phyloP scores from a whole-genome alignment of 1,284 basidiomycete genomes.

The Sporisorium scitamineum region DNA sequence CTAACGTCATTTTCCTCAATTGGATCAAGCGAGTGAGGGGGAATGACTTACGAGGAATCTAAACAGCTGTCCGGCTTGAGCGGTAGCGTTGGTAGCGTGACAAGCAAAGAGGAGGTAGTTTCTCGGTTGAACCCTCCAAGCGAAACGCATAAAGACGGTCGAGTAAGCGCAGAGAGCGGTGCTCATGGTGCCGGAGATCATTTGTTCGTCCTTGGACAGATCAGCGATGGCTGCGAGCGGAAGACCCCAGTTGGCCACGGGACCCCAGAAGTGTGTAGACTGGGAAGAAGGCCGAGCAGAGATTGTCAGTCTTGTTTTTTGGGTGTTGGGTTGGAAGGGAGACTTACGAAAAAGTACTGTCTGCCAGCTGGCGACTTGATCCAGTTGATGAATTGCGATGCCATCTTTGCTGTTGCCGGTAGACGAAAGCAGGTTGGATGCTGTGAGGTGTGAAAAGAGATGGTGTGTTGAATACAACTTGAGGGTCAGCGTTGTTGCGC shows the following conservation, averaged over 20 bases:
- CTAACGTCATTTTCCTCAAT: no score
- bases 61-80: conserved; percentile 57
- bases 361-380: conserved; percentile 65
- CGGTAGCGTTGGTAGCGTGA: conserved; percentile 65
- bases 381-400: conserved; percentile 63
- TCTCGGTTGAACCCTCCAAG: conserved; percentile 66
- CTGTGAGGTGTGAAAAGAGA: background rate
- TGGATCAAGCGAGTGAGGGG: no score
- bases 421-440: background rate
- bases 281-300: conserved; percentile 2
- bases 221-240: conserved; percentile 67
- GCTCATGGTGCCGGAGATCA: conserved; percentile 68
- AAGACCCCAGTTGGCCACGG: conserved; percentile 68
- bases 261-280: conserved; percentile 69
- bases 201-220: conserved; percentile 64
- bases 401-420: conserved; percentile 42
- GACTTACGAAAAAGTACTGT: conserved; percentile 67
- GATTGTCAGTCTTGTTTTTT: background rate
- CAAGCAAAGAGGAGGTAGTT: conserved; percentile 68
- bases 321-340: background rate
- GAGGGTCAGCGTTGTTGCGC: conserved; percentile 1
- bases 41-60: conserved; percentile 60
- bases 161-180: conserved; percentile 63
- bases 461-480: background rate
- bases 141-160: conserved; percentile 67